These are phyloP conservation scores for Zymoseptoria passerinii DNA, from an alignment of 2,329 filamentous ascomycete species.

Conservation along the genomic window DNA sequence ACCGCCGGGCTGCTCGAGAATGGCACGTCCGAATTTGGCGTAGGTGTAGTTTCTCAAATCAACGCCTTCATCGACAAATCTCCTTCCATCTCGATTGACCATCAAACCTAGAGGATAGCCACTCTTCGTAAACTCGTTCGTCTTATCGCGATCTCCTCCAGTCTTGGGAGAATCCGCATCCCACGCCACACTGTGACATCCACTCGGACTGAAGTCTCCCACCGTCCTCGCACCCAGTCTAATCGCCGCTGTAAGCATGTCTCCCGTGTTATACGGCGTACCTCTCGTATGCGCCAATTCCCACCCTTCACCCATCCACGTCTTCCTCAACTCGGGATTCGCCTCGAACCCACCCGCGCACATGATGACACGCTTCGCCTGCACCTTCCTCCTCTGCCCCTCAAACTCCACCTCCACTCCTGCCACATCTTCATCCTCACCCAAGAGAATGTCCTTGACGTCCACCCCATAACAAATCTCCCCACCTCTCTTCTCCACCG, in stretches of 20 bases:
- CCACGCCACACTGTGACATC: conserved; percentile 59
- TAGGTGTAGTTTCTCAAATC: conserved; percentile 62
- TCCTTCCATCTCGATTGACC: conserved; percentile 49
- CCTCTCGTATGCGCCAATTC: conserved; percentile 55
- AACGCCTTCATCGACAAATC: conserved; percentile 60
- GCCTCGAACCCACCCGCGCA: conserved; percentile 59
- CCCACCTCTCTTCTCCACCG: conserved; percentile 39
- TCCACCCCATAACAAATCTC: conserved; percentile 41
- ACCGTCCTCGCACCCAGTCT: conserved; percentile 44
- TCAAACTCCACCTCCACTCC: conserved; percentile 27
- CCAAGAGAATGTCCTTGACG: conserved; percentile 34
- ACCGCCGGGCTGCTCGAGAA: conserved; percentile 50
- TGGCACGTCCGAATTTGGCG: conserved; percentile 55
- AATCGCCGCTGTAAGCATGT: conserved; percentile 47
- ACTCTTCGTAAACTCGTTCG: conserved; percentile 61
- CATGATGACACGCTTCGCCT: conserved; percentile 41
- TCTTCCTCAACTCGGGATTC: conserved; percentile 47
- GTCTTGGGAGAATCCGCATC: conserved; percentile 52
- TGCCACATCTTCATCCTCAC: conserved; percentile 27
- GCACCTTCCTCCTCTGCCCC: conserved; percentile 25
- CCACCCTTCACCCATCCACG: conserved; percentile 53
- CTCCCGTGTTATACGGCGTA: conserved; percentile 57
- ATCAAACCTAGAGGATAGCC: conserved; percentile 61
- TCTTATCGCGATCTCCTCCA: conserved; percentile 49
- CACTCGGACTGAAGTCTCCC: conserved; percentile 50